Percentiles rank a stretch among this genome's conserved stretches.
phyloP scores from a whole-genome alignment of 306 rosid genomes.

The Trifolium fragiferum region DNA sequence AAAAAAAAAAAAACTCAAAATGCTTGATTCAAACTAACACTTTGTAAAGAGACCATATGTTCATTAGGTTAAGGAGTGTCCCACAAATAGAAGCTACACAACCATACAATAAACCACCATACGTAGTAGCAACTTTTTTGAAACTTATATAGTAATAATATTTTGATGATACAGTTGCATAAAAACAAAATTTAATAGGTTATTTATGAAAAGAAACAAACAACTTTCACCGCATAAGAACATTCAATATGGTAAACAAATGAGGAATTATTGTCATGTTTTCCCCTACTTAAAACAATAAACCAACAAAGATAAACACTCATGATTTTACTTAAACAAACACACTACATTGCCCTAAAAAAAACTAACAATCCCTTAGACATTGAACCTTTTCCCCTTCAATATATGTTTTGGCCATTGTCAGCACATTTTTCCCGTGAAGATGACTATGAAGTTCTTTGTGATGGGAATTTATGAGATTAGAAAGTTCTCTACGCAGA shows the following conservation, averaged over 20 bases:
- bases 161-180: background rate
- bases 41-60: background rate
- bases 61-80: background rate
- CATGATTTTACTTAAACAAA: background rate
- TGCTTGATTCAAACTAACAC: background rate
- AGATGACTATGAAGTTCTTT: background rate
- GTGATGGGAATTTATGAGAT: background rate
- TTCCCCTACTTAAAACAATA: background rate
- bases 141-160: background rate
- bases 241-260: background rate
- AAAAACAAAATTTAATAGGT: background rate
- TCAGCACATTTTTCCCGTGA: constrained; percentile 28
- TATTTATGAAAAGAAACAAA: background rate
- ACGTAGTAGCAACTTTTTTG: background rate
- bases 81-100: background rate
- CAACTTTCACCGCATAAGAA: background rate
- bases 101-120: background rate
- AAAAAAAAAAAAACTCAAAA: background rate
- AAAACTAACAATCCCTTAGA: background rate
- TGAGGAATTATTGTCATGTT: background rate
- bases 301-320: background rate
- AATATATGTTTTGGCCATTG: background rate
- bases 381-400: background rate
- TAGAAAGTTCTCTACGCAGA: background rate
- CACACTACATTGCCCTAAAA: background rate